A percentile compares a stretch with the other conserved stretches of the same genome.
phyloP scores from a whole-genome alignment of 129 eudicot genomes.

The Flaveria robusta region DNA sequence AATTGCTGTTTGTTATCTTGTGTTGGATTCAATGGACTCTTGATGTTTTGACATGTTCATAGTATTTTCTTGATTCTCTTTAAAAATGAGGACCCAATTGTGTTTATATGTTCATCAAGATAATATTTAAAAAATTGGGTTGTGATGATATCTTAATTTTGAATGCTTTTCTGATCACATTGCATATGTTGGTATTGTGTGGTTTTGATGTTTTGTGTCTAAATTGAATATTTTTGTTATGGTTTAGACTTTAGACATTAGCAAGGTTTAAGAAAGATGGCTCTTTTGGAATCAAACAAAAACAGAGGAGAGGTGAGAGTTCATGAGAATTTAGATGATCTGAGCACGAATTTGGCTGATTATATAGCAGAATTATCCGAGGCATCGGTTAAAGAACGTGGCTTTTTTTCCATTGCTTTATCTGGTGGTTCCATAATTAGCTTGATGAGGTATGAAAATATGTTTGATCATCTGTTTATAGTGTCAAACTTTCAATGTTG shows the following conservation, averaged over 20 bases:
- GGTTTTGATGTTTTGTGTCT: constrained; percentile 9
- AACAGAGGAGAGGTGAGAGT: constrained; percentile 68
- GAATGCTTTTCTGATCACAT: constrained; percentile 22
- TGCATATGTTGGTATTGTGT: constrained; percentile 18
- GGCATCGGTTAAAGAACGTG: constrained; percentile 76
- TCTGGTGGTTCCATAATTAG: constrained; percentile 89
- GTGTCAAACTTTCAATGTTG: background rate
- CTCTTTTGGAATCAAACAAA: constrained; percentile 48
- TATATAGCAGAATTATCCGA: constrained; percentile 86
- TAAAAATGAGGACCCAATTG: background rate
- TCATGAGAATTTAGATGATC: constrained; percentile 72
- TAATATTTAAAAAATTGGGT: background rate
- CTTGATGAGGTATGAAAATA: constrained; percentile 57
- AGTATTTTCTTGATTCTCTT: constrained; percentile 17
- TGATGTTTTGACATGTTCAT: constrained; percentile 23
- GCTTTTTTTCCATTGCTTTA: constrained; percentile 78
- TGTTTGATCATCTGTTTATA: constrained; percentile 5
- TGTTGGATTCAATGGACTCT: constrained; percentile 4
- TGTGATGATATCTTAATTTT: background rate
- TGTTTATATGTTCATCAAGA: constrained; percentile 21
- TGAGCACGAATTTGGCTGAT: constrained; percentile 85
- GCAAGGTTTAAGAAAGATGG: constrained; percentile 50
- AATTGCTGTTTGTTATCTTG: constrained; percentile 27
- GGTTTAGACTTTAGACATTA: constrained; percentile 24
- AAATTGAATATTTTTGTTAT: background rate